These are phyloP conservation scores for Chytriomyces confervae DNA, from an alignment of 192 early-diverging fungal genomes.

Conservation along the genomic window DNA sequence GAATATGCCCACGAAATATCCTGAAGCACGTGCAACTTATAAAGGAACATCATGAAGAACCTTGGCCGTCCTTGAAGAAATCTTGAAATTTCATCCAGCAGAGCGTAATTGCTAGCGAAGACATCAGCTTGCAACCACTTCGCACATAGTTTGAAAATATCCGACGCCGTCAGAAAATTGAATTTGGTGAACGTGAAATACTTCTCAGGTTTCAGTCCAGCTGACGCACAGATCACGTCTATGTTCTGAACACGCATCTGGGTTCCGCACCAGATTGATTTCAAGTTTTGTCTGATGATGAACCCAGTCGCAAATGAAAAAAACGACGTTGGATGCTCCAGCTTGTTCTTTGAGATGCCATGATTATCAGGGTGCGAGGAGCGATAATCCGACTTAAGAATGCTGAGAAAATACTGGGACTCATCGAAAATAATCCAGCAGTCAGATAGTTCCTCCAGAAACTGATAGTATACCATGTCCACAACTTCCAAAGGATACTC, in stretches of 20 bases:
- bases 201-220: conserved; percentile 13
- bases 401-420: conserved; percentile 28
- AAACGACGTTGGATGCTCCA: conserved; percentile 28
- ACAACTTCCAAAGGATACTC: conserved; percentile 6
- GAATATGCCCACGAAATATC: neutral
- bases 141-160: conserved; percentile 8
- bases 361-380: conserved; percentile 11
- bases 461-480: neutral
- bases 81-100: conserved; percentile 12
- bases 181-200: conserved; percentile 1
- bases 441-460: neutral
- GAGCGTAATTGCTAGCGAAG: neutral
- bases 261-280: conserved; percentile 36
- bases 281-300: conserved; percentile 11
- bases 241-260: conserved; percentile 35
- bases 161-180: neutral
- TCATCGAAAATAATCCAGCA: conserved; percentile 36
- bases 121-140: conserved; percentile 4
- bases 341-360: conserved; percentile 20
- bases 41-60: conserved; percentile 11
- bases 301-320: conserved; percentile 28
- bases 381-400: conserved; percentile 24
- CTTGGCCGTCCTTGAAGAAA: conserved; percentile 20
- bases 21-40: neutral
- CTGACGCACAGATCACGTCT: conserved; percentile 26